A percentile compares a stretch with the other conserved stretches of the same genome.
Conservation (phyloP, 2,329 filamentous ascomycete species). For the Cytospora piceae region DNA sequence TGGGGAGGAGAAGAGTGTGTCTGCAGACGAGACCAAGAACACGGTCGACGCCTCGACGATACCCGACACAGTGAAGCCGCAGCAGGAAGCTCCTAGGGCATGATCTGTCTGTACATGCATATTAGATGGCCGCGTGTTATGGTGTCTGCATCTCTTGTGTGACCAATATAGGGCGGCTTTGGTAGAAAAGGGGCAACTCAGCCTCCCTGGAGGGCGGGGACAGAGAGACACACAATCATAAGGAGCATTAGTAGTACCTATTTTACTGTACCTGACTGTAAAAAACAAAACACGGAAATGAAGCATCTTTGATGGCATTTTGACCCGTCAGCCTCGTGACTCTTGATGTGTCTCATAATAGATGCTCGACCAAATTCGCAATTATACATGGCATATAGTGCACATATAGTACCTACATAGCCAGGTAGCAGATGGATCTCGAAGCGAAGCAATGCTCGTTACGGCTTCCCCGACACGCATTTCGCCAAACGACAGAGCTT, state of each 20-base stretch:
- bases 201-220: neutral
- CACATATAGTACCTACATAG: too few relatives aligned
- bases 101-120: constrained; percentile 22
- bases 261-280: constrained; percentile 2
- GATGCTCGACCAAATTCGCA: neutral
- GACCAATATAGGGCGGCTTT: neutral
- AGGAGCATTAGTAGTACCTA: neutral
- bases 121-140: neutral
- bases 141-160: neutral
- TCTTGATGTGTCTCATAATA: neutral
- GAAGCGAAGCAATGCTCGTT: neutral
- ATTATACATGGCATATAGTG: neutral
- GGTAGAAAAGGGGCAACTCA: neutral
- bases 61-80: constrained; percentile 19
- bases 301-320: neutral
- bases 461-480: constrained; percentile 4
- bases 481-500: constrained; percentile 2
- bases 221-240: neutral
- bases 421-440: neutral
- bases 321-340: neutral
- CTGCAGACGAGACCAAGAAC: constrained; percentile 26
- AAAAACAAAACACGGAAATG: neutral
- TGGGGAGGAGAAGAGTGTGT: constrained; percentile 8
- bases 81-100: constrained; percentile 25
- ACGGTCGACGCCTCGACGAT: constrained; percentile 29